phyloP scores from a whole-genome alignment of 352 stramenopile genomes.

The Stramenopiles sp. region DNA sequence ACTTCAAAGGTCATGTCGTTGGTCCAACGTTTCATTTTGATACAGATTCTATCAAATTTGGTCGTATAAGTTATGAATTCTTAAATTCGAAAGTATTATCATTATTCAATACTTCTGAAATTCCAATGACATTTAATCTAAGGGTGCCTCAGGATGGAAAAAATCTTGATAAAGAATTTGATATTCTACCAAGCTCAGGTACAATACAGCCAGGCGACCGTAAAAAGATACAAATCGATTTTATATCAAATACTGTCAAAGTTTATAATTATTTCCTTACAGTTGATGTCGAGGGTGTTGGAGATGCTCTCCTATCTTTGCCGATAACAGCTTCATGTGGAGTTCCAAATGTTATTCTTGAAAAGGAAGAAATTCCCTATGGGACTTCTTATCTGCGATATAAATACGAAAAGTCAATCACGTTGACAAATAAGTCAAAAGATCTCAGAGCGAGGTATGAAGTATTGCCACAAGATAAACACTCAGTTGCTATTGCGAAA shows the following conservation, averaged over 20 bases:
- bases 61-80: slow-evolving; percentile 52
- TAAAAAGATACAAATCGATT: slow-evolving; percentile 34
- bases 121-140: slow-evolving; percentile 47
- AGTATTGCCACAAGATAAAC: slow-evolving; percentile 44
- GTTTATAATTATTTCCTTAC: slow-evolving; percentile 51
- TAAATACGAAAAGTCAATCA: slow-evolving; percentile 38
- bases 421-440: slow-evolving; percentile 38
- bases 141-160: slow-evolving; percentile 50
- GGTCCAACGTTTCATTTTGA: slow-evolving; percentile 65
- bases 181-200: slow-evolving; percentile 29
- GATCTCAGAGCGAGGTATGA: slow-evolving; percentile 40
- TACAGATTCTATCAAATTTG: slow-evolving; percentile 47
- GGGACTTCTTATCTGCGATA: slow-evolving; percentile 52
- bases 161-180: slow-evolving; percentile 50
- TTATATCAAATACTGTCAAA: slow-evolving; percentile 47
- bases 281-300: slow-evolving; percentile 50
- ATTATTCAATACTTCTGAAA: slow-evolving; percentile 61
- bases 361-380: slow-evolving; percentile 29
- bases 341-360: slow-evolving; percentile 30
- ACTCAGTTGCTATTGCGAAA: slow-evolving; percentile 32
- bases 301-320: slow-evolving; percentile 38
- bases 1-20: slow-evolving; percentile 49
- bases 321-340: slow-evolving; percentile 45
- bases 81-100: slow-evolving; percentile 27
- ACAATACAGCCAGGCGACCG: slow-evolving; percentile 34